Conservation (phyloP, 1,284 basidiomycete genomes). For the Leccinum huronense region DNA sequence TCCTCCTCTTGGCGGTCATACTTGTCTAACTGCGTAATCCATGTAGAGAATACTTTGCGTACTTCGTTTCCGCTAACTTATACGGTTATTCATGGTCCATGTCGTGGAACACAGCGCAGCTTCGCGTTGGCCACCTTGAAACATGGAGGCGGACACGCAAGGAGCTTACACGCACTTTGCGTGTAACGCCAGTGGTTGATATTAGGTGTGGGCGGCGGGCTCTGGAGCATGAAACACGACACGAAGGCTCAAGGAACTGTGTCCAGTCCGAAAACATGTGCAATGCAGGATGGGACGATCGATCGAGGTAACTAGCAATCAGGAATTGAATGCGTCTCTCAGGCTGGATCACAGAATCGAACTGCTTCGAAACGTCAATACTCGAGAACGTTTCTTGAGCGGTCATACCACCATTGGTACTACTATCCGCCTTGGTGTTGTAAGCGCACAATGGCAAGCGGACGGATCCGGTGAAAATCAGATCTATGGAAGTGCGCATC, state of each 20-base stretch:
- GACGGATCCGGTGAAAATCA: neutral
- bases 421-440: neutral
- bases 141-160: neutral
- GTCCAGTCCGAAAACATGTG: neutral
- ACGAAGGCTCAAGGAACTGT: neutral
- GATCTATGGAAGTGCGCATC: neutral
- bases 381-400: too few species aligned
- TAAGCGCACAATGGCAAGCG: neutral
- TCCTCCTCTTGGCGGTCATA: conserved; percentile 51
- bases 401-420: neutral
- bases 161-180: neutral
- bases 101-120: neutral
- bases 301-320: conserved; percentile 6
- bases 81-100: conserved; percentile 14
- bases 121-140: neutral
- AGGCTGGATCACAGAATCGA: neutral
- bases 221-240: conserved; percentile 4
- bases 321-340: neutral
- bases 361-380: neutral
- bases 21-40: conserved; percentile 37
- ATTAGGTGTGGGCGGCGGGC: neutral
- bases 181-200: neutral
- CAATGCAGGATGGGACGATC: conserved; percentile 5
- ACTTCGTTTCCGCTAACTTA: conserved; percentile 21
- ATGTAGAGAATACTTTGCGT: conserved; percentile 14